These are phyloP conservation scores for Talaromyces sp. DNA, from an alignment of 2,329 filamentous ascomycete genomes.

Conservation along the genomic window DNA sequence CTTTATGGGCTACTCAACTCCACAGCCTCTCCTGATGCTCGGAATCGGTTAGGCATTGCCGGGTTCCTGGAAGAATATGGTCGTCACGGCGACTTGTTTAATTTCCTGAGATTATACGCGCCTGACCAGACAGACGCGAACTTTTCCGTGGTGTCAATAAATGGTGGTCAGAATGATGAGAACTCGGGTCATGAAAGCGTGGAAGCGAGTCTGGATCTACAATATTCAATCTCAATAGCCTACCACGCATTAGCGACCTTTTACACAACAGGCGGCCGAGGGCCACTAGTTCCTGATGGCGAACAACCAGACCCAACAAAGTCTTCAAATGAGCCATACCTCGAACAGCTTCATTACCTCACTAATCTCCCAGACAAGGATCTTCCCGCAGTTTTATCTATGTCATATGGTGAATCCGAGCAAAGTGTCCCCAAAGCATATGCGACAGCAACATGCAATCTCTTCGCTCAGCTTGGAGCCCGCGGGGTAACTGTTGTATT, in stretches of 20 bases:
- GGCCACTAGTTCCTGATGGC: conserved; percentile 54
- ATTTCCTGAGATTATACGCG: conserved; percentile 60
- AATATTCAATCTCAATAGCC: conserved; percentile 61
- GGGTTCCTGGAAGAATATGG: conserved; percentile 57
- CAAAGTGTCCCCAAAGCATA: conserved; percentile 63
- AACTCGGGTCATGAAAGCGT: conserved; percentile 44
- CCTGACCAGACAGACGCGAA: conserved; percentile 55
- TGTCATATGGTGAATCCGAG: conserved; percentile 73
- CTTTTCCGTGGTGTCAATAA: conserved; percentile 62
- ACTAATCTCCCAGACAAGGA: conserved; percentile 56
- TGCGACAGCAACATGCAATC: conserved; percentile 62
- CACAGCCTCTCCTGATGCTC: conserved; percentile 33
- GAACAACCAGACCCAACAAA: conserved; percentile 41
- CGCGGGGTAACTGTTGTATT: conserved; percentile 70
- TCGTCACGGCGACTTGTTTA: conserved; percentile 57
- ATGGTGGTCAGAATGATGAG: conserved; percentile 58
- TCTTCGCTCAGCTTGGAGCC: conserved; percentile 66
- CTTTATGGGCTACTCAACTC: conserved; percentile 51
- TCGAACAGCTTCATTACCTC: conserved; percentile 65
- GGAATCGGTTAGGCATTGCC: conserved; percentile 49
- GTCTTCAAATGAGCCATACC: conserved; percentile 67
- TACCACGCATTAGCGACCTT: conserved; percentile 59
- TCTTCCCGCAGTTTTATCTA: conserved; percentile 66
- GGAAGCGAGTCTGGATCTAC: conserved; percentile 67
- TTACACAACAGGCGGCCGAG: conserved; percentile 63